A percentile compares a stretch with the other conserved stretches of the same genome.
Conservation (phyloP, 306 rosid genomes). For the Inga leiocalycina region DNA sequence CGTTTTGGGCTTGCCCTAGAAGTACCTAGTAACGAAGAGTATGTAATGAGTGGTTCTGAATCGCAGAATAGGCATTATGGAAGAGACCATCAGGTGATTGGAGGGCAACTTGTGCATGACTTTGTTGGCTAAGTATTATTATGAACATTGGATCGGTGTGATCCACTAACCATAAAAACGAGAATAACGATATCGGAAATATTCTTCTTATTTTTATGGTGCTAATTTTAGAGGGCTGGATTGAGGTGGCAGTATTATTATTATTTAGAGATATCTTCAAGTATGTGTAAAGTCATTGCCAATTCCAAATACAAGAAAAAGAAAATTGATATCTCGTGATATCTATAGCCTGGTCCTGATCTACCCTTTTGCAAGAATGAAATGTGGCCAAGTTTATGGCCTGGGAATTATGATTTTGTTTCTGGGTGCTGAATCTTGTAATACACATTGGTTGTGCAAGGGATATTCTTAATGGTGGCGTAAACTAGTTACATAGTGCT, state of each 20-base stretch:
- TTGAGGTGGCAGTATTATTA: background rate
- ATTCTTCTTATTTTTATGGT: background rate
- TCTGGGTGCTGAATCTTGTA: background rate
- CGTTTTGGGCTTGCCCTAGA: slow-evolving; percentile 52
- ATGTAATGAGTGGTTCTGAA: slow-evolving; percentile 52
- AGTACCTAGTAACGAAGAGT: slow-evolving; percentile 36
- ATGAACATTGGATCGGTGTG: background rate
- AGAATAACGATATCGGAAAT: background rate
- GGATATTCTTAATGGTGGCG: background rate
- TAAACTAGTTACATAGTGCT: no score
- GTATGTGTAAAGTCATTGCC: background rate
- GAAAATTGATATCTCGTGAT: background rate
- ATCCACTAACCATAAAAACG: slow-evolving; percentile 12
- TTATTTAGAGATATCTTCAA: background rate
- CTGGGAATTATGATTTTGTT: background rate
- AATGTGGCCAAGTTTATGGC: background rate
- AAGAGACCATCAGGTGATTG: slow-evolving; percentile 47
- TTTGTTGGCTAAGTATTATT: slow-evolving; percentile 53
- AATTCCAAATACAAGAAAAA: background rate
- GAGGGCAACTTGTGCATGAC: slow-evolving; percentile 66
- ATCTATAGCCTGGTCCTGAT: background rate
- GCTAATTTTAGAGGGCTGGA: slow-evolving; percentile 1
- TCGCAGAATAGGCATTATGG: slow-evolving; percentile 62
- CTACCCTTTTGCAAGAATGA: background rate
- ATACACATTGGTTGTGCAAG: background rate